phyloP scores from a whole-genome alignment of 345 rosid species.

The Camelina sativa region DNA sequence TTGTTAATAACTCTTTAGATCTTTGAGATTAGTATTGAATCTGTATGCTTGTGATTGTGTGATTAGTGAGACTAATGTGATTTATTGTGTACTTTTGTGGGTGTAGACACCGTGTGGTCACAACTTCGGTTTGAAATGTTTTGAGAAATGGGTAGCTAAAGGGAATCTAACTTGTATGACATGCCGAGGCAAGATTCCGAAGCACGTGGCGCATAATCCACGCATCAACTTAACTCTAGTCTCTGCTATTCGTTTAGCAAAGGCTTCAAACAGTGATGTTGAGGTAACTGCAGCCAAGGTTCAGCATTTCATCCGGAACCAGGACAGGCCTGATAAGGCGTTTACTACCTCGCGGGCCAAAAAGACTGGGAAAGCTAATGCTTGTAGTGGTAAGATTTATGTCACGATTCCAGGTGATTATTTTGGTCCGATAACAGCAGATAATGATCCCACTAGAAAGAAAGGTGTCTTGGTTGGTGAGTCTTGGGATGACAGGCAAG shows the following conservation, averaged over 20 bases:
- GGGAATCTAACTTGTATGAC: slow-evolving; percentile 58
- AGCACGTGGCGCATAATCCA: slow-evolving; percentile 53
- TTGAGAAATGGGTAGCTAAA: slow-evolving; percentile 63
- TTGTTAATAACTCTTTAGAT: not conserved
- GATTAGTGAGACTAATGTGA: slow-evolving; percentile 1
- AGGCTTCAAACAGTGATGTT: slow-evolving; percentile 37
- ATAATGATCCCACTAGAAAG: slow-evolving; percentile 66
- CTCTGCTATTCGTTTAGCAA: slow-evolving; percentile 64
- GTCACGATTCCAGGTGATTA: slow-evolving; percentile 72
- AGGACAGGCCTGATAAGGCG: slow-evolving; percentile 68
- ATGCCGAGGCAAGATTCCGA: slow-evolving; percentile 59
- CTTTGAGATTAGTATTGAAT: not conserved
- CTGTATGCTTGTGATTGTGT: not conserved
- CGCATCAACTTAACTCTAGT: slow-evolving; percentile 69
- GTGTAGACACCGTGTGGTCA: slow-evolving; percentile 85
- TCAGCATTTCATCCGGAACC: slow-evolving; percentile 55
- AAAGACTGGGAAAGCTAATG: slow-evolving; percentile 75
- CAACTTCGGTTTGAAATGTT: slow-evolving; percentile 76
- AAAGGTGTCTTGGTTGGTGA: slow-evolving; percentile 78
- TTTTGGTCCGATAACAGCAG: slow-evolving; percentile 81
- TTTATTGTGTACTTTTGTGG: not conserved
- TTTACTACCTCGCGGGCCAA: slow-evolving; percentile 71
- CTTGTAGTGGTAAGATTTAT: slow-evolving; percentile 74
- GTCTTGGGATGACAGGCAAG: slow-evolving; percentile 67
- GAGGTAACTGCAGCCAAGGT: slow-evolving; percentile 26